Evolutionary conservation across 495 filamentous ascomycete genomes (phyloP), one percentile per base, ranked within the genome.

Genomic region (Neurospora terricola): DNA sequence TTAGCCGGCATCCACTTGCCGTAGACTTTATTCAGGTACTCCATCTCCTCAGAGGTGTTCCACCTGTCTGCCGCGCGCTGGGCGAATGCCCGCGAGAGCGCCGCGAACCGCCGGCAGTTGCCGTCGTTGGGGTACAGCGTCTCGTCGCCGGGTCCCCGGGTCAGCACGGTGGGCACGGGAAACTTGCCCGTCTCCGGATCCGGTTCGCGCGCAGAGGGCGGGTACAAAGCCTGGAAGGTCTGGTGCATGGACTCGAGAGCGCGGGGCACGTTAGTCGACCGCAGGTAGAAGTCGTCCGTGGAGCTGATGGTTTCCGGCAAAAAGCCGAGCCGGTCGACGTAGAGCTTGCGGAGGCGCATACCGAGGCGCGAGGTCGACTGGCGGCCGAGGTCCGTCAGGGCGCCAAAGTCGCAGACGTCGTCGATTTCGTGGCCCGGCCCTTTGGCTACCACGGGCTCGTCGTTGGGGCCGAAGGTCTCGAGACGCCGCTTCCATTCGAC

Each of bases 51-150:
- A 4, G 91, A 87, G 12, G 87, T 83, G 79, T 98, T 97, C 92
- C 93, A 97, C 77, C 90, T 87, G 39, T 90, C 85, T 11, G 94
- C 93, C 5, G 94, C 87, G 7, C 93, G 86, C 70, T 94, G 87
- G 3, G 94, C 94, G 80, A 97, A 99, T 0, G 91, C 91, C 30
- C 90, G 82, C 2, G 90, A 87, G 9, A 99, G 87, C 70, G 95
- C 92, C 36, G 89, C 88, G 79, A 97, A 96, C 12, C 96, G 88
- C 43, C 90, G 88, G 81, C 96, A 99, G 80, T 90, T 92, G 69
- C 86, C 83, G 72, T 97, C 94, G 78, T 98, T 99, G 0, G 96
- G 96, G 80, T 91, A 97, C 0, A 99, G 84, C 0, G 95, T 98
- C 83, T 99, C 96, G 71, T 98, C 94, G 1, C 87, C 86, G 0